Percentiles rank a stretch among this genome's conserved stretches.
phyloP scores from a whole-genome alignment of 2,329 filamentous ascomycete genomes.

The Pyrenophora graminea region DNA sequence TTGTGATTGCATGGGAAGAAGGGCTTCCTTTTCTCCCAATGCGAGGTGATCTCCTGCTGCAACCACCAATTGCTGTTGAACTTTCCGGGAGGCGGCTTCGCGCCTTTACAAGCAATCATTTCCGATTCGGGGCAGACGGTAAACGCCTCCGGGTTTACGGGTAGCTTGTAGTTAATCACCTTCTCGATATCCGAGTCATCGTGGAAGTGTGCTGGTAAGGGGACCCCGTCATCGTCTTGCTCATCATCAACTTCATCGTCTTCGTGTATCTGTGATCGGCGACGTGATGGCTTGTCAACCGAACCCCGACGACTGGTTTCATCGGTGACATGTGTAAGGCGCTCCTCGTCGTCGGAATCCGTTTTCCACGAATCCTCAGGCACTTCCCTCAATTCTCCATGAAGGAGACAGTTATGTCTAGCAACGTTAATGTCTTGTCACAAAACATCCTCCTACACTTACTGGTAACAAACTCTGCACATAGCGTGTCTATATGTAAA shows the following conservation, averaged over 20 bases:
- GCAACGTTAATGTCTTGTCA: slow-evolving; percentile 2
- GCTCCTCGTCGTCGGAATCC: slow-evolving; percentile 6
- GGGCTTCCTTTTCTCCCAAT: slow-evolving; percentile 61
- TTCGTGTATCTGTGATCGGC: background rate
- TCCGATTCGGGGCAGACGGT: slow-evolving; percentile 6
- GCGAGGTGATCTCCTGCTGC: slow-evolving; percentile 52
- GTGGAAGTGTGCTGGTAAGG: slow-evolving; percentile 16
- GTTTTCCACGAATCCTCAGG: slow-evolving; percentile 18
- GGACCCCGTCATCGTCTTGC: background rate
- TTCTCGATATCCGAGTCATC: slow-evolving; percentile 28
- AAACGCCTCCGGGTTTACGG: slow-evolving; percentile 21
- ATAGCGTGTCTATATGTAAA: slow-evolving; percentile 26
- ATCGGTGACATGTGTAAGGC: slow-evolving; percentile 6
- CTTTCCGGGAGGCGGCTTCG: slow-evolving; percentile 14
- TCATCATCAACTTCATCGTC: background rate
- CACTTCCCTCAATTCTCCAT: slow-evolving; percentile 47
- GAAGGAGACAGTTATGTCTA: slow-evolving; percentile 47
- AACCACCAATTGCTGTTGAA: slow-evolving; percentile 28
- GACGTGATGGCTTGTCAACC: background rate
- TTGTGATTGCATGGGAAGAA: slow-evolving; percentile 71
- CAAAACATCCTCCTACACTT: slow-evolving; percentile 11
- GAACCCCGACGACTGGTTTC: slow-evolving; percentile 5
- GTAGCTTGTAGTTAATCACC: slow-evolving; percentile 31
- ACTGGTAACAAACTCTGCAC: slow-evolving; percentile 43
- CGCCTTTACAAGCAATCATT: background rate